Conservation (phyloP, 2,329 filamentous ascomycete genomes). For the Fusarium ambrosium region DNA sequence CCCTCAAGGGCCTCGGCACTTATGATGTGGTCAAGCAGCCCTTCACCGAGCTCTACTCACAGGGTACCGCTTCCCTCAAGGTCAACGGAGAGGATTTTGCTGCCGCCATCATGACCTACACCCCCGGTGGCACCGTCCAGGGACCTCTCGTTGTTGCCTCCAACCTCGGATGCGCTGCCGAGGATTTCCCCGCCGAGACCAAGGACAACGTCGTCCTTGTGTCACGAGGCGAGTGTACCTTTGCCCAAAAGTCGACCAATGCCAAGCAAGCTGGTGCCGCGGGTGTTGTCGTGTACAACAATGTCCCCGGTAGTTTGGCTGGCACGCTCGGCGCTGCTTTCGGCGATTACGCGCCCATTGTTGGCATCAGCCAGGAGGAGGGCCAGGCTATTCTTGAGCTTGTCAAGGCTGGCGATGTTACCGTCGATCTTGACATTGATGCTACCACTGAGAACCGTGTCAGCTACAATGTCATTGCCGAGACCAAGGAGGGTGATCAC, state of each 20-base stretch:
- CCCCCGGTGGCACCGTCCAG: conserved; percentile 60
- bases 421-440: conserved; percentile 58
- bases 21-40: conserved; percentile 61
- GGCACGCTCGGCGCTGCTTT: conserved; percentile 69
- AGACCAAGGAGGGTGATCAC: conserved; percentile 63
- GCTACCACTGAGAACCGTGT: conserved; percentile 62
- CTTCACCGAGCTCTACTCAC: conserved; percentile 56
- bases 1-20: conserved; percentile 54
- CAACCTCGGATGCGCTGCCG: conserved; percentile 66
- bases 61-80: conserved; percentile 49
- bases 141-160: conserved; percentile 60
- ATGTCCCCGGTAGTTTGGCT: conserved; percentile 61
- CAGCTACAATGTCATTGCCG: conserved; percentile 65
- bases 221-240: conserved; percentile 70
- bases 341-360: conserved; percentile 62
- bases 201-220: conserved; percentile 71
- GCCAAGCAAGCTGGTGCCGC: conserved; percentile 70
- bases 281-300: conserved; percentile 74
- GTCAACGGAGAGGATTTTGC: conserved; percentile 48
- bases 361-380: conserved; percentile 65
- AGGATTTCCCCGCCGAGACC: conserved; percentile 67
- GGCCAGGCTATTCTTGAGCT: conserved; percentile 52
- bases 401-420: conserved; percentile 50
- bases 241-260: conserved; percentile 68
- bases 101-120: conserved; percentile 60